Evolutionary conservation across 805 yeast species (phyloP).

Genomic region (Yarrowia hollandica): DNA sequence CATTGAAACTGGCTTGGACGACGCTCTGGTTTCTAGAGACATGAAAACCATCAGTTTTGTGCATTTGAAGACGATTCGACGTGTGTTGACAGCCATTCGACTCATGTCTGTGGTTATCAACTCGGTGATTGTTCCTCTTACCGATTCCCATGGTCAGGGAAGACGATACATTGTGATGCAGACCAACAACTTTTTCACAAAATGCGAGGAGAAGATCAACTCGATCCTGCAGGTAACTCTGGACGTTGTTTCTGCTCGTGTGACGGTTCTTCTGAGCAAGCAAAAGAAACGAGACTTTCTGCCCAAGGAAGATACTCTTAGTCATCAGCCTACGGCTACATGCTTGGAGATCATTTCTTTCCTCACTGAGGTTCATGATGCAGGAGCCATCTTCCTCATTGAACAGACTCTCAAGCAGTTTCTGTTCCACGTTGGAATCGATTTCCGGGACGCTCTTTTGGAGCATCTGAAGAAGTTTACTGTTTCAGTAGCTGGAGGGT

Average conservation of each 20-base stretch:
- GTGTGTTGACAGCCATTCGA: conserved; percentile 59
- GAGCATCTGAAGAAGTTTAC: conserved; percentile 73
- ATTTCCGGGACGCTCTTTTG: conserved; percentile 58
- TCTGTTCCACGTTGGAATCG: conserved; percentile 57
- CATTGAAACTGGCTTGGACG: conserved; percentile 73
- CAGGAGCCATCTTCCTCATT: conserved; percentile 44
- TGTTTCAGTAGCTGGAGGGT: conserved; percentile 80
- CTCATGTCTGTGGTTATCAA: conserved; percentile 71
- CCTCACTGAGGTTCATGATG: conserved; percentile 47
- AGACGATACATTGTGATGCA: conserved; percentile 60
- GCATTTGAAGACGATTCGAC: conserved; percentile 52
- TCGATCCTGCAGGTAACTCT: conserved; percentile 61
- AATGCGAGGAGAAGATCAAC: conserved; percentile 66
- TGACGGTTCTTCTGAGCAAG: conserved; percentile 53
- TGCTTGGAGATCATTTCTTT: conserved; percentile 64
- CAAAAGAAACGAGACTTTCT: conserved; percentile 77
- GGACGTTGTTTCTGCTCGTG: conserved; percentile 52
- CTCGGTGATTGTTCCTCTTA: conserved; percentile 72
- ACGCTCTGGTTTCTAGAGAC: conserved; percentile 43
- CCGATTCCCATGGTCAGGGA: conserved; percentile 57
- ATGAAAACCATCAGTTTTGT: conserved; percentile 43
- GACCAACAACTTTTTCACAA: conserved; percentile 59
- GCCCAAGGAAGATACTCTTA: conserved; percentile 49
- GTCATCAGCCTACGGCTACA: conserved; percentile 47
- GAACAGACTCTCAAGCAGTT: conserved; percentile 53